Conservation (phyloP, 2,329 filamentous ascomycete species). For the Blumeria hordei region DNA sequence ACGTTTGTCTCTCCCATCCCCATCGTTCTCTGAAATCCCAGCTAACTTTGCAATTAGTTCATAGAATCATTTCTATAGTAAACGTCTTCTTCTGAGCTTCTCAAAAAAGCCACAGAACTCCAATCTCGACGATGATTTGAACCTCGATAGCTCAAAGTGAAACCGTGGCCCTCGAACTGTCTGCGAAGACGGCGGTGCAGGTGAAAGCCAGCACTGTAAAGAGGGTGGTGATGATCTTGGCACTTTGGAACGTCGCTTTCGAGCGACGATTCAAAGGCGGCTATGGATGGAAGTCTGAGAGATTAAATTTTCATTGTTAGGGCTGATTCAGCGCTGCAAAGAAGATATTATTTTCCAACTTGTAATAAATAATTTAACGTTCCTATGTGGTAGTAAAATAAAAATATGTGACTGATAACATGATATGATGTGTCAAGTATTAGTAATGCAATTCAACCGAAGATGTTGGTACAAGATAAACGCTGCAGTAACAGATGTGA, state of each 20-base stretch:
- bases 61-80: constrained; percentile 97
- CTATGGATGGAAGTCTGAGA: neutral
- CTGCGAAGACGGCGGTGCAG: constrained; percentile 33
- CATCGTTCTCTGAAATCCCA: neutral
- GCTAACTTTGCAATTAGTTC: neutral
- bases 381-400: too few relatives aligned
- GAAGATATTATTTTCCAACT: too few relatives aligned
- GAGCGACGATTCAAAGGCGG: neutral
- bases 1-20: neutral
- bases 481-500: too few relatives aligned
- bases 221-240: constrained; percentile 90
- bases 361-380: too few relatives aligned
- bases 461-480: too few relatives aligned
- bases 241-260: constrained; percentile 17
- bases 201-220: constrained; percentile 32
- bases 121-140: constrained; percentile 87
- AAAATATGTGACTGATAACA: too few relatives aligned
- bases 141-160: constrained; percentile 83
- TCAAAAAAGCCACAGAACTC: constrained; percentile 72
- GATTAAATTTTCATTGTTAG: neutral
- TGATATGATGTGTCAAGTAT: too few relatives aligned
- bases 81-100: constrained; percentile 78
- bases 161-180: constrained; percentile 34
- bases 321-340: too few relatives aligned
- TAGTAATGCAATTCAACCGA: too few relatives aligned